Conservation (phyloP, 768 basidiomycete genomes). For the Kockovaella imperatae region DNA sequence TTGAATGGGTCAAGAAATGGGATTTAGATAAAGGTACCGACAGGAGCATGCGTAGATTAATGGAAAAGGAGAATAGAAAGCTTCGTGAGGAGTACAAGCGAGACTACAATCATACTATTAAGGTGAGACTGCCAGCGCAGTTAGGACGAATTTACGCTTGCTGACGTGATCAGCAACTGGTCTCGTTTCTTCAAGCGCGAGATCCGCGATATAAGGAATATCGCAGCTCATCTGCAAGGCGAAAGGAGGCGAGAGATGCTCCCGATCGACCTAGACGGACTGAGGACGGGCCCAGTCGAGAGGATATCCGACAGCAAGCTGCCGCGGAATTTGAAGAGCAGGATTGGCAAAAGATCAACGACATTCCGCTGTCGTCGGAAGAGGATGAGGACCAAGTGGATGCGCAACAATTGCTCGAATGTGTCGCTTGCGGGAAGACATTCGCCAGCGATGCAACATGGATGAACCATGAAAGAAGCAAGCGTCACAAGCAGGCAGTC, state of each 20-base stretch:
- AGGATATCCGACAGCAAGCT: constrained; percentile 41
- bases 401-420: constrained; percentile 60
- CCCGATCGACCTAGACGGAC: constrained; percentile 44
- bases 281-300: constrained; percentile 28
- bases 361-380: constrained; percentile 9
- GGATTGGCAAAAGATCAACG: constrained; percentile 71
- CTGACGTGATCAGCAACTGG: constrained; percentile 26
- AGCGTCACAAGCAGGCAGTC: constrained; percentile 84
- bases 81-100: constrained; percentile 73
- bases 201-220: constrained; percentile 66
- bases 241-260: constrained; percentile 19
- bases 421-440: constrained; percentile 83
- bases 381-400: constrained; percentile 27
- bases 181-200: constrained; percentile 55
- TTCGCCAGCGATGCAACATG: constrained; percentile 90
- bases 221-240: constrained; percentile 24
- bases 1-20: constrained; percentile 80
- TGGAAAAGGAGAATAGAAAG: constrained; percentile 96
- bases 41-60: constrained; percentile 71
- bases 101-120: constrained; percentile 86
- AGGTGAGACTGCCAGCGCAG: constrained; percentile 51
- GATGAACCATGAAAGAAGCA: constrained; percentile 92
- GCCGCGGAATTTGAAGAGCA: constrained; percentile 62
- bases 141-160: background rate
- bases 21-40: constrained; percentile 78